Conservation (phyloP, 768 basidiomycete species). For the Tulasnella sp. region DNA sequence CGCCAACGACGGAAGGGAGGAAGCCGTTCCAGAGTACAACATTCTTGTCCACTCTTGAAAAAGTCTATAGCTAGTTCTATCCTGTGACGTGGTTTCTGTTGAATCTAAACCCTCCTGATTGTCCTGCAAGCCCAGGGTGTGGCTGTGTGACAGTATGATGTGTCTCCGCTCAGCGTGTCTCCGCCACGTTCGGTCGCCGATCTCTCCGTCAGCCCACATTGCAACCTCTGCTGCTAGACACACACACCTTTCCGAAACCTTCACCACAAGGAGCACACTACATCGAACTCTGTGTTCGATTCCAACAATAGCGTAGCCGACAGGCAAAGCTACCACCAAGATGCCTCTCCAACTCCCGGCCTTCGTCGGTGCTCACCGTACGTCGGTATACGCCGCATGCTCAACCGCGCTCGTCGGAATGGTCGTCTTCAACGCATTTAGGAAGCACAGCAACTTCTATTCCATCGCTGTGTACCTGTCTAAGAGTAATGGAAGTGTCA, state of each 20-base stretch:
- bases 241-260: not conserved
- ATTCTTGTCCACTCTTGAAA: not conserved
- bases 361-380: conserved; percentile 3
- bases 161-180: conserved; percentile 7
- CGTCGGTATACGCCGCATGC: conserved; percentile 49
- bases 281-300: not conserved
- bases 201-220: not conserved
- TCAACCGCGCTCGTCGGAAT: conserved; percentile 63
- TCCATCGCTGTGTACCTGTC: conserved; percentile 88
- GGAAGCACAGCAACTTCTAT: conserved; percentile 85
- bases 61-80: not conserved
- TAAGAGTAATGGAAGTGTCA: conserved; percentile 82
- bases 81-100: not conserved
- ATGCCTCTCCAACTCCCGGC: conserved; percentile 10
- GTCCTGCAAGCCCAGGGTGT: not conserved
- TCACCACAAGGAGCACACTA: not conserved
- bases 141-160: not conserved
- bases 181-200: not conserved
- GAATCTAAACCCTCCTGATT: not conserved
- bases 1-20: not conserved
- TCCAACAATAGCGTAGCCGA: not conserved
- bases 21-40: conserved; percentile 12
- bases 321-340: not conserved
- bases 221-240: not conserved
- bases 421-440: conserved; percentile 71